Conservation (phyloP, 2,329 filamentous ascomycete genomes). For the Aspergillus sp. region DNA sequence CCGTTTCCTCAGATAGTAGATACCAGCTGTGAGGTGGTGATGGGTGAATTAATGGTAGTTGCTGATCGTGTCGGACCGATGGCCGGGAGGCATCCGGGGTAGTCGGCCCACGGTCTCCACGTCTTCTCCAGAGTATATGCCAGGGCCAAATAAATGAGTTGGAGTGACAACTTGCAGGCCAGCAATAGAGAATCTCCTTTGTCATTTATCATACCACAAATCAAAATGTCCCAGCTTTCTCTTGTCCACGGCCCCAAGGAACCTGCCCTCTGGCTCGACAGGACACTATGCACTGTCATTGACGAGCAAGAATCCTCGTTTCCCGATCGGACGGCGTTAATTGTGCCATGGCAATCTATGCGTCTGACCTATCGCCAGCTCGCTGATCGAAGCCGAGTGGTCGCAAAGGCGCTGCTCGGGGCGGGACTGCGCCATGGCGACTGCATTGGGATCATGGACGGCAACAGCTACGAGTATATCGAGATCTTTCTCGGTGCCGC, state of each 20-base stretch:
- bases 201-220: not conserved
- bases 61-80: constrained; percentile 6
- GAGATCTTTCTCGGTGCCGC: constrained; percentile 57
- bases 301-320: constrained; percentile 20
- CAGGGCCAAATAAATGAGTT: not conserved
- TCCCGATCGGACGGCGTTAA: constrained; percentile 8
- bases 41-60: not conserved
- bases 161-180: too few species aligned
- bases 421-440: constrained; percentile 67
- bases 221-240: not conserved
- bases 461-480: constrained; percentile 53
- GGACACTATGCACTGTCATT: constrained; percentile 21
- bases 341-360: constrained; percentile 23
- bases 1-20: not conserved
- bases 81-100: not conserved
- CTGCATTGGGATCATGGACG: constrained; percentile 69
- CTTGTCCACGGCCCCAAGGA: constrained; percentile 23
- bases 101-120: constrained; percentile 13
- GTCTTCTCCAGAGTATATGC: not conserved
- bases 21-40: not conserved
- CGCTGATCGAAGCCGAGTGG: constrained; percentile 1
- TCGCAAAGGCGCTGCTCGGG: constrained; percentile 54
- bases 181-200: too few species aligned
- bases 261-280: constrained; percentile 19
- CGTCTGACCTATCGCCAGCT: constrained; percentile 23